Base-by-base conservation (phyloP, 352 stramenopile genomes). In the Globisporangium cederbergense region DNA sequence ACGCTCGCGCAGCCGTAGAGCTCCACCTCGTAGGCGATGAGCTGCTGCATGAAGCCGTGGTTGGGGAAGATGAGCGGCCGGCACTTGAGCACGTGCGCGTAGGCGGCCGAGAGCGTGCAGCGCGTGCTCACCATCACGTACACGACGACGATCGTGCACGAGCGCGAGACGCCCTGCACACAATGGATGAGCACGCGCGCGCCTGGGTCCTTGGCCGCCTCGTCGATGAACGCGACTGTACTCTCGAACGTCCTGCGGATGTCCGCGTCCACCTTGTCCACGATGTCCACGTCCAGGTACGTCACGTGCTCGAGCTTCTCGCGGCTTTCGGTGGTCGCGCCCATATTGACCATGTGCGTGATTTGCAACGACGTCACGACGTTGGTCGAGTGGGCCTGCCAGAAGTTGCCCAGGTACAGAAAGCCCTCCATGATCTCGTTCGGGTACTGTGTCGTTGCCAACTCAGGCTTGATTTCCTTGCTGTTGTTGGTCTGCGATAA, bases 11-110 rank as follows among this genome's bases (percentile, higher is more conserved):
- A 71, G n/a, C 85, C 85, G 64, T 91, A 94, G 28, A 91, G 73
- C 58, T 78, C 65, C 8, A 74, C 62, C 61, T 94, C 86, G 47
- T 84, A 78, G 20, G 75, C 79, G 54, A 94, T 81, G 36, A 94
- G 70, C 67, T 91, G 82, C 55, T 75, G 67, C 86, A 94, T 91
- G 70, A 91, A 94, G 56, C 81, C 79, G 47, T 76, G 76, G 64
- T 91, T 94, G 3, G 86, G 86, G 61, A 90, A 92, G 67, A 94
- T 90, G 20, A 92, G 72, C 42, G 79, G 81, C 2, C 86, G 79
- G 49, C 81, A 83, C 61, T 86, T 82, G 63, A 91, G 79, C 61
- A 92, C 86, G 78, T 91, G 81, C 46, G 76, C 84, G 73, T 92
- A 94, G 47, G 86, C 86, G 34, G 83, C 80, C 40, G 83, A 89